Evolutionary conservation across 129 eudicot species (phyloP).

Genomic region (Oenanthe sinensis): DNA sequence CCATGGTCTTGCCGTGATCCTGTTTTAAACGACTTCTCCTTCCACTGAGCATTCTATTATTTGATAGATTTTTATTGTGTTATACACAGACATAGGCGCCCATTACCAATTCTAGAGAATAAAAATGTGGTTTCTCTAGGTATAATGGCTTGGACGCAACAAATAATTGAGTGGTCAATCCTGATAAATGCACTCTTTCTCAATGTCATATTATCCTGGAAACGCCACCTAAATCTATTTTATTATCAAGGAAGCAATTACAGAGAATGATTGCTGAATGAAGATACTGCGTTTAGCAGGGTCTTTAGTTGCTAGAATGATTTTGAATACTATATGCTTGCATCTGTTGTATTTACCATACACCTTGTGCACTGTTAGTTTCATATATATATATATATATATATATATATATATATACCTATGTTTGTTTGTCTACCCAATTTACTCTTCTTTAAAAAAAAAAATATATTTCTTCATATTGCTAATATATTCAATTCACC

Average conservation of each 20-base stretch:
- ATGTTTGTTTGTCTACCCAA: too few relatives aligned
- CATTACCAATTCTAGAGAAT: constrained; percentile 55
- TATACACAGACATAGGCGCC: too few relatives aligned
- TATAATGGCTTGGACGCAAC: constrained; percentile 56
- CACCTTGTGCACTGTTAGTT: constrained; percentile 8
- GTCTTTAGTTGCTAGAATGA: neutral
- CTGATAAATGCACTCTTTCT: constrained; percentile 30
- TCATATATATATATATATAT: too few relatives aligned
- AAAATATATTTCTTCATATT: too few relatives aligned
- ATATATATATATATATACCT: neutral
- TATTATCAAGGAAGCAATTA: too few relatives aligned
- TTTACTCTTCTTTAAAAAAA: neutral
- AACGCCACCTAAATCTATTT: constrained; percentile 30
- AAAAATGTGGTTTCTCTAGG: constrained; percentile 31
- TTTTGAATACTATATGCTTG: constrained; percentile 16
- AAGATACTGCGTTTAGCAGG: neutral
- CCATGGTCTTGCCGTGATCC: constrained; percentile 35
- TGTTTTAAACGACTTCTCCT: constrained; percentile 49
- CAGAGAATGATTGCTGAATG: constrained; percentile 3
- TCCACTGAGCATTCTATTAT: constrained; percentile 58
- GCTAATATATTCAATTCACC: too few relatives aligned
- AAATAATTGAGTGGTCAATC: constrained; percentile 18
- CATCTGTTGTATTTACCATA: neutral
- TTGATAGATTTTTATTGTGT: too few relatives aligned
- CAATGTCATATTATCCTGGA: constrained; percentile 39